These are phyloP conservation scores for Phytophthora aleatoria DNA, from an alignment of 352 stramenopile species.

Conservation along the genomic window DNA sequence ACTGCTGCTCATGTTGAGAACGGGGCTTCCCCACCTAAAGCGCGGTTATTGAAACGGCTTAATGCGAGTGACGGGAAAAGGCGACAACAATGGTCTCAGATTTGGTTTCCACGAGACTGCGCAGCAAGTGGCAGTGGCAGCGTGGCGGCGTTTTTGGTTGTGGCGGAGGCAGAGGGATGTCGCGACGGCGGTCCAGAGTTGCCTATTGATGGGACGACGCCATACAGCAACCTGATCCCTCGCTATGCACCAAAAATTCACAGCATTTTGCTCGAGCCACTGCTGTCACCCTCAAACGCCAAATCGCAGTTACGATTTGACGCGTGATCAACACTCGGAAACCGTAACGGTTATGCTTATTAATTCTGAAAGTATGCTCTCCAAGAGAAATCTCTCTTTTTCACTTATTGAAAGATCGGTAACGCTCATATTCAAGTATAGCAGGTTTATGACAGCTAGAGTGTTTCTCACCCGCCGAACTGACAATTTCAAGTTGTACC, in stretches of 20 bases:
- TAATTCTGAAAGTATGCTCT: neutral
- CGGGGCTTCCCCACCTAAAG: slow-evolving; percentile 13
- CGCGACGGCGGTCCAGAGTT: slow-evolving; percentile 3
- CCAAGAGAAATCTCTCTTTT: neutral
- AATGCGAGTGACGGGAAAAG: neutral
- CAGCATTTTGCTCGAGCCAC: slow-evolving; percentile 15
- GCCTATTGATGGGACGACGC: slow-evolving; percentile 19
- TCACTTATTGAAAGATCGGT: neutral
- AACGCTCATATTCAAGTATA: slow-evolving; percentile 1
- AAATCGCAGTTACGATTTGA: slow-evolving; percentile 26
- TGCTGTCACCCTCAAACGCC: slow-evolving; percentile 27
- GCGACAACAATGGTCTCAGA: slow-evolving; percentile 6
- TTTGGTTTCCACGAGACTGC: slow-evolving; percentile 9
- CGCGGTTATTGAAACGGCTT: slow-evolving; percentile 13
- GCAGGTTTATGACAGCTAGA: slow-evolving; percentile 15
- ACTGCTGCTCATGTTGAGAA: slow-evolving; percentile 21
- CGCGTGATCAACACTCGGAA: slow-evolving; percentile 3
- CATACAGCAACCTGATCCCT: slow-evolving; percentile 29
- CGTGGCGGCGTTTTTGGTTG: slow-evolving; percentile 39
- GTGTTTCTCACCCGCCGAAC: slow-evolving; percentile 17
- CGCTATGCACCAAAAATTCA: slow-evolving; percentile 31
- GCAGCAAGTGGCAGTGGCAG: slow-evolving; percentile 11
- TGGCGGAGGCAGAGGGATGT: slow-evolving; percentile 28
- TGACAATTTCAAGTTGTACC: slow-evolving; percentile 1
- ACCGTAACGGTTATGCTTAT: slow-evolving; percentile 6